Evolutionary conservation across 768 basidiomycete genomes (phyloP).

Genomic region (Bullera alba): DNA sequence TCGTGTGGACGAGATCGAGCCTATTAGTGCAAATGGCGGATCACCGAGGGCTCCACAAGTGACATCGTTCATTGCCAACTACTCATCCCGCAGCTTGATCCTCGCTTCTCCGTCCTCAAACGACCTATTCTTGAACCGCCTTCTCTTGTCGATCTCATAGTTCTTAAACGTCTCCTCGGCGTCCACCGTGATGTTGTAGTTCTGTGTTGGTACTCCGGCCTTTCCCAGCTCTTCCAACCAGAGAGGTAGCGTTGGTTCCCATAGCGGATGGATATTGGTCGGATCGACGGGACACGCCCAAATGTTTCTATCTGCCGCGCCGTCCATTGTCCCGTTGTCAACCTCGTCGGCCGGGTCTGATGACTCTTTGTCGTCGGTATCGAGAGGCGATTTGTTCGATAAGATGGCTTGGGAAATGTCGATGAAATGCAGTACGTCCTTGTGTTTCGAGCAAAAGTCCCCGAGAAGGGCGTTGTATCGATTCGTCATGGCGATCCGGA

Average conservation of each 20-base stretch:
- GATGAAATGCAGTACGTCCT: constrained; percentile 25
- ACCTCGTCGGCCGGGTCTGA: neutral
- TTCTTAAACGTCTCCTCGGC: constrained; percentile 34
- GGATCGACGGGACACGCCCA: constrained; percentile 39
- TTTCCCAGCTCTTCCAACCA: constrained; percentile 27
- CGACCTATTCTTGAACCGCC: constrained; percentile 6
- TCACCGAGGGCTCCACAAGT: too few species aligned
- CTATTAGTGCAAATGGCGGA: too few species aligned
- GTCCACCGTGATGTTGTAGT: constrained; percentile 23
- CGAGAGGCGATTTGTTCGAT: constrained; percentile 17
- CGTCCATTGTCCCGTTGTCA: too few species aligned
- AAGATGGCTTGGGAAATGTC: constrained; percentile 30
- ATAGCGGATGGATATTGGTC: constrained; percentile 38
- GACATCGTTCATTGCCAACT: too few species aligned
- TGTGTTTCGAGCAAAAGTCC: constrained; percentile 20
- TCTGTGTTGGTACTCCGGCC: constrained; percentile 19
- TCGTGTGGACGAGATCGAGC: too few species aligned
- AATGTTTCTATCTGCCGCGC: constrained; percentile 19
- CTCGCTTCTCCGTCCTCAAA: constrained; percentile 1
- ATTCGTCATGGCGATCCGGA: constrained; percentile 32
- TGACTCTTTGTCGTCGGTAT: neutral
- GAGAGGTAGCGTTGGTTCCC: constrained; percentile 39
- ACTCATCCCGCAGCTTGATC: constrained; percentile 29
- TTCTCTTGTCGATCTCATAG: constrained; percentile 33
- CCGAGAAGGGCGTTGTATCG: constrained; percentile 17